Percentiles rank a stretch among this genome's conserved stretches.
Conservation (phyloP, 2,329 filamentous ascomycete genomes). For the Zarea fungicola region DNA sequence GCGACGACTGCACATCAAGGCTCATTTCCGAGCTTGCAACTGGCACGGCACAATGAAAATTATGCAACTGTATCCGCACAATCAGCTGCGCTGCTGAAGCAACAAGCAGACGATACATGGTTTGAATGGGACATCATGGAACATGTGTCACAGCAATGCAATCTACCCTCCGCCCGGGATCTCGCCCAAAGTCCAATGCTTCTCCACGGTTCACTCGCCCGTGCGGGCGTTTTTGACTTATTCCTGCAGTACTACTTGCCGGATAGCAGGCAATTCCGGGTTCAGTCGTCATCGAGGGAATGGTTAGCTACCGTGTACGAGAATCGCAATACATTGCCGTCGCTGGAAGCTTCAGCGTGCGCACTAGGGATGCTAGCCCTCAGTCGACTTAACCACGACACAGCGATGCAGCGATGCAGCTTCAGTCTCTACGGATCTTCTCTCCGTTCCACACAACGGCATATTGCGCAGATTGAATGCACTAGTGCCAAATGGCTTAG, state of each 20-base stretch:
- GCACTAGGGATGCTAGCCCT: background rate
- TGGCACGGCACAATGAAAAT: too few species aligned
- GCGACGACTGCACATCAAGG: too few species aligned
- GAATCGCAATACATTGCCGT: background rate
- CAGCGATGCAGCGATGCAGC: background rate
- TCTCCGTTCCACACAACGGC: background rate
- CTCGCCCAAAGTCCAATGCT: background rate
- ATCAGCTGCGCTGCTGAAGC: too few species aligned
- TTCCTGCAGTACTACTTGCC: constrained; percentile 1
- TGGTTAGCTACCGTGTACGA: background rate
- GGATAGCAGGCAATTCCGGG: background rate
- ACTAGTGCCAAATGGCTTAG: background rate
- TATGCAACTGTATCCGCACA: too few species aligned
- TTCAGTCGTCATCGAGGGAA: background rate
- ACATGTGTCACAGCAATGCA: background rate
- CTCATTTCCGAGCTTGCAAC: too few species aligned
- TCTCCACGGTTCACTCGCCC: background rate
- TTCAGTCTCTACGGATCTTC: background rate
- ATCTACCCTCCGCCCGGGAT: background rate
- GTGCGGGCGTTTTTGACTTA: background rate
- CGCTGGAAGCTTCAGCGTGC: background rate
- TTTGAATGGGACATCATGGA: too few species aligned
- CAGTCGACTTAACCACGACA: background rate
- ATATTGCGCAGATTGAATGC: background rate
- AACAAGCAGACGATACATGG: background rate